Base-by-base conservation (phyloP, 441 rosid genomes). In the Macaranga tanarius region DNA sequence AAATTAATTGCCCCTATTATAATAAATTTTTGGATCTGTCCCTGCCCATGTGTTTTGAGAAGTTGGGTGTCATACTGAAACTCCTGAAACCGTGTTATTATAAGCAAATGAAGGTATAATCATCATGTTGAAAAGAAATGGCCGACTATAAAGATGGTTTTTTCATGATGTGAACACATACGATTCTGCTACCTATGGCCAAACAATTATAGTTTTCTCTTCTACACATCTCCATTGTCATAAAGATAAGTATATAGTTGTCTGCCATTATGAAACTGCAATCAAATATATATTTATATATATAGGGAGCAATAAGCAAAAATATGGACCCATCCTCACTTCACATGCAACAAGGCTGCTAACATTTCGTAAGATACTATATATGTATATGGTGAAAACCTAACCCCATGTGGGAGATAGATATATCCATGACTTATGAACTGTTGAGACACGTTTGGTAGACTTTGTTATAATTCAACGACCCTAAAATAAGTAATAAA, bases 371-470 rank as follows among this genome's bases (percentile, higher is more conserved):
- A 54, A 59, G 16, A 57, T 75, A 70, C 73, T 10, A 56, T 0
- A 56, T 5, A 67, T 55, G 55, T 26, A 70, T 60, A 52, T 4
- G 3, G 64, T 3, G 8, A 54, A 55, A 59, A 77, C 80, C 82
- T 61, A 79, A 77, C 55, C 78, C 80, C 84, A 76, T 77, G 85
- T 83, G 81, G 56, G 73, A 76, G 78, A 67, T 67, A 28, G 69
- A 58, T 13, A 58, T 26, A 42, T 42, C 45, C 0, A 7, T 42
- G 11, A 74, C 50, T 74, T 34, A 78, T 51, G 10, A 42, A 76
- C 75, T 79, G 79, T 68, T 78, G 52, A 71, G 45, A 79, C 83
- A 75, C 81, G 79, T 72, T 56, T 7, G 16, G 26, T 23, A 22
- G 20, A 38, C 45, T 45, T 9, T 3, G 23, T 10, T 8, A 76